phyloP scores from a whole-genome alignment of 2,329 filamentous ascomycete genomes.

The Ascosphaera aggregata region DNA sequence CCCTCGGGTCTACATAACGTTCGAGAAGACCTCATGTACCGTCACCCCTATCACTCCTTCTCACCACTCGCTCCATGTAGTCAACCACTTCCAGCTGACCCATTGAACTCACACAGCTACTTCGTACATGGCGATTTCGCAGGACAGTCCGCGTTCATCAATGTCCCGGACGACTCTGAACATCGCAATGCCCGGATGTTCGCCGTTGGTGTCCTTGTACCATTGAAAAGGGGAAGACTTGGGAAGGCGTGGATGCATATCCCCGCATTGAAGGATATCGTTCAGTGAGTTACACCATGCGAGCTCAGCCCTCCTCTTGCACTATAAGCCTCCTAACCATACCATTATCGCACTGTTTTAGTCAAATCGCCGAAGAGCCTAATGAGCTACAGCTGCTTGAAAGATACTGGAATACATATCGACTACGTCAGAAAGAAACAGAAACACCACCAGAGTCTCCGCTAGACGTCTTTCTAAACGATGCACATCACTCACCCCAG shows the following conservation, averaged over 20 bases:
- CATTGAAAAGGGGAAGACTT: slow-evolving; percentile 60
- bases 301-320: slow-evolving; percentile 4
- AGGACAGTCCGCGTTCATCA: slow-evolving; percentile 79
- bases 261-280: slow-evolving; percentile 48
- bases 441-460: slow-evolving; percentile 22
- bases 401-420: slow-evolving; percentile 47
- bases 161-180: slow-evolving; percentile 52
- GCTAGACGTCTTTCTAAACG: slow-evolving; percentile 16
- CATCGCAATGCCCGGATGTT: slow-evolving; percentile 82
- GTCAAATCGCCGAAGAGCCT: slow-evolving; percentile 38
- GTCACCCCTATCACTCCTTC: not conserved
- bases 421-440: slow-evolving; percentile 16
- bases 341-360: slow-evolving; percentile 6
- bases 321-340: not conserved
- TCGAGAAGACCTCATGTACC: slow-evolving; percentile 49
- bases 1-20: slow-evolving; percentile 86
- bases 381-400: slow-evolving; percentile 42
- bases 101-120: slow-evolving; percentile 35
- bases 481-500: too few species aligned
- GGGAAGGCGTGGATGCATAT: slow-evolving; percentile 82
- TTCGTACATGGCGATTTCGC: slow-evolving; percentile 67
- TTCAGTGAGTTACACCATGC: too few species aligned
- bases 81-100: not conserved
- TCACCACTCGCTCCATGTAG: not conserved
- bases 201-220: slow-evolving; percentile 71